Base-by-base conservation (phyloP, 441 rosid genomes). In the Corymbia citriodora region DNA sequence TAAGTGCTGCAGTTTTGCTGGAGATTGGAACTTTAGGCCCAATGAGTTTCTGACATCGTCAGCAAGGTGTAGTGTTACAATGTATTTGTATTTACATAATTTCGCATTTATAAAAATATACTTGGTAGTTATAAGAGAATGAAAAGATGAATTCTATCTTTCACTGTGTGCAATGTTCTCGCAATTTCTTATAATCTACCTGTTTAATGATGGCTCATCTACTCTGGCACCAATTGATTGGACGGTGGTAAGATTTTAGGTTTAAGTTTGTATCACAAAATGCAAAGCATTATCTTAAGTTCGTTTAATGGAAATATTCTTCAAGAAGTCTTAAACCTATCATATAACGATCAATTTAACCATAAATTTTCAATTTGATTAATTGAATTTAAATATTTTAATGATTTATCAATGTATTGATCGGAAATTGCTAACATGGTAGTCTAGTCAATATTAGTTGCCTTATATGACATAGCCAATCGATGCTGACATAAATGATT, bases 381-480 rank as follows among this genome's bases (percentile, higher is more conserved):
- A 17, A 33, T 36, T 72, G 36, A 68, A 10, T 18, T 4, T 68
- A 31, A 68, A 68, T 10, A 17, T 68, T 19, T 31, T 36, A 23
- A 40, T 2, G 27, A 72, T 36, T 72, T 72, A 8, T 2, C 4
- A 72, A 3, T 72, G 7, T 36, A 36, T 70, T 70, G 21, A 12
- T 19, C 4, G 4, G 6, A 65, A 65, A 65, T 65, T 10, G 2
- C 2, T 31, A 3, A 16, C 11, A 9, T 70, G 21, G 1, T 10
- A 5, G 25, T 70, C 25, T 3, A 33, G 7, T 33, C 5, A 70
- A 70, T 33, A 8, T 12, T 2, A 19, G 5, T 9, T 49, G 3
- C 19, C 14, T 4, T 36, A 72, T 2, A 3, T 19, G 27, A 25
- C 7, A 36, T 2, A 8, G 14, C 4, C 3, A 2, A 1, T 4